phyloP scores from a whole-genome alignment of 805 yeast species.

The Yamadazyma sp. region DNA sequence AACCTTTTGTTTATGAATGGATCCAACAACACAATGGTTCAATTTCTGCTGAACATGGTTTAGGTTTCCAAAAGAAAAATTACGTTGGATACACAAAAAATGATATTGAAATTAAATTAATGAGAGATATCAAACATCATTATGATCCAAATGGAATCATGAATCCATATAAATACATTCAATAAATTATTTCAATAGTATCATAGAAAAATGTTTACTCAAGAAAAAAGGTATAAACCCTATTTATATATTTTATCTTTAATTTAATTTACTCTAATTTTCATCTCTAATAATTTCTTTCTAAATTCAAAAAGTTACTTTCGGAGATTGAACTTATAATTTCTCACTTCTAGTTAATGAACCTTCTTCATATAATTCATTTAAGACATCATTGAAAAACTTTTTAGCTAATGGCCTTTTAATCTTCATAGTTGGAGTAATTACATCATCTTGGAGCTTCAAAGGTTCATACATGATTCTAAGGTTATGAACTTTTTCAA shows the following conservation, averaged over 20 bases:
- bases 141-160: constrained; percentile 90
- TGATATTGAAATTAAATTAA: constrained; percentile 64
- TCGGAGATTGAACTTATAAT: constrained; percentile 15
- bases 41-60: constrained; percentile 95
- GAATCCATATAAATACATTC: constrained; percentile 92
- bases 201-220: too few species aligned
- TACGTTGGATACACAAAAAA: constrained; percentile 84
- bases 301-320: too few species aligned
- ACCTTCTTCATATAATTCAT: constrained; percentile 30
- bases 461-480: constrained; percentile 56
- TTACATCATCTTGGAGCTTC: constrained; percentile 54
- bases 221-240: too few species aligned
- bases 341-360: constrained; percentile 22
- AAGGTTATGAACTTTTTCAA: constrained; percentile 60
- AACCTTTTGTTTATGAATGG: constrained; percentile 96
- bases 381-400: constrained; percentile 22
- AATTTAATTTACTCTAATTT: too few species aligned
- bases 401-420: constrained; percentile 37
- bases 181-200: constrained; percentile 14
- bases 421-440: constrained; percentile 65
- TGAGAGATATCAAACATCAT: constrained; percentile 72
- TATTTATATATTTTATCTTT: too few species aligned
- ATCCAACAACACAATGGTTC: constrained; percentile 74
- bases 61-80: constrained; percentile 94
- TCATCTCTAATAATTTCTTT: too few species aligned